Conservation (phyloP, 1,284 basidiomycete genomes). For the Trametes versicolor region DNA sequence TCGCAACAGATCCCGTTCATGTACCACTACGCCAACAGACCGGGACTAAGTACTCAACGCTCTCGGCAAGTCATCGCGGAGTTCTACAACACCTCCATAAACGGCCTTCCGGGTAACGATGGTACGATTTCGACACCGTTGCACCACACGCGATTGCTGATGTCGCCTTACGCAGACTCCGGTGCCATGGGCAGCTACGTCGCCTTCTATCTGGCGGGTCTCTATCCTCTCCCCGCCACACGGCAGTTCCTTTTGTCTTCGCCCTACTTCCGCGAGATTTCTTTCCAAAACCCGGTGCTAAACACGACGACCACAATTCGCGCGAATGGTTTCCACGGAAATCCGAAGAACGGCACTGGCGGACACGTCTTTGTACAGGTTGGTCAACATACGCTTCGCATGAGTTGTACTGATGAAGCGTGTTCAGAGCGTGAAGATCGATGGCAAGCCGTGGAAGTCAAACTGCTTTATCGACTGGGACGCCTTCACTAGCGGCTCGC, state of each 20-base stretch:
- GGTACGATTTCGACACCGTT: constrained; percentile 47
- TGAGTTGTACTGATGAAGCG: background rate
- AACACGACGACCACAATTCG: constrained; percentile 66
- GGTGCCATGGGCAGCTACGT: constrained; percentile 77
- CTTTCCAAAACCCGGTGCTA: constrained; percentile 66
- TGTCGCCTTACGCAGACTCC: constrained; percentile 44
- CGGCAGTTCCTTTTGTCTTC: constrained; percentile 67
- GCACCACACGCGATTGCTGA: background rate
- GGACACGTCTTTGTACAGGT: constrained; percentile 68
- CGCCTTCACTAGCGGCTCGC: constrained; percentile 59
- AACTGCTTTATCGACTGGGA: constrained; percentile 73
- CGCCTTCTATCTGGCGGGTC: constrained; percentile 65
- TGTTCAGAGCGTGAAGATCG: constrained; percentile 60
- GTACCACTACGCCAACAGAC: constrained; percentile 70
- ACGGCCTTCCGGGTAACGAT: constrained; percentile 69
- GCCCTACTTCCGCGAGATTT: constrained; percentile 67
- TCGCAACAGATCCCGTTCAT: constrained; percentile 72
- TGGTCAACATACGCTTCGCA: constrained; percentile 20
- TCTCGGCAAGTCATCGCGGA: constrained; percentile 63
- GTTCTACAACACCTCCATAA: constrained; percentile 63
- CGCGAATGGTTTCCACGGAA: constrained; percentile 60
- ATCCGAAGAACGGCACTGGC: constrained; percentile 58
- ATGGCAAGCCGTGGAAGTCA: constrained; percentile 64
- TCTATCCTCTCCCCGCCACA: constrained; percentile 72
- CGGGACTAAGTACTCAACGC: constrained; percentile 63